Evolutionary conservation across 306 rosid species (phyloP), one percentile per base, ranked within the genome.

Genomic region (Prunus persica): DNA sequence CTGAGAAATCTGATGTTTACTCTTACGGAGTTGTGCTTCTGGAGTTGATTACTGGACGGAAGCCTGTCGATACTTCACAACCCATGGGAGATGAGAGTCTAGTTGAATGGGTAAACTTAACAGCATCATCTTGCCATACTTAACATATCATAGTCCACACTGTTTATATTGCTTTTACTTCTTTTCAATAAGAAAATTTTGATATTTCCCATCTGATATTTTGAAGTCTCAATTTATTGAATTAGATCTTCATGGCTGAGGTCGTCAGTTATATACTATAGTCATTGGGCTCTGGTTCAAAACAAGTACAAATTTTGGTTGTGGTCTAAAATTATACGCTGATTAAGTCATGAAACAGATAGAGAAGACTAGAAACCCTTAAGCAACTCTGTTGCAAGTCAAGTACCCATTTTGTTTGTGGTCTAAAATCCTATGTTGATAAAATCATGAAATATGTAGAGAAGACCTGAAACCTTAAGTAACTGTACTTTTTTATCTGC

Each of bases 1-100:
- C 95, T 8, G 97, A 92, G 79, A 90, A 89, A 81, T 90, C 96
- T 66, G 98, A 94, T 77, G 96, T 94, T 61, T 94, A 76, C 84
- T 92, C 97, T 71, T 94, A 68, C 75, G 98, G 98, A 73, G 98
- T 94, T 13, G 97, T 94, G 69, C 91, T 94, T 82, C 83, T 94
- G 78, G 98, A 94, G 86, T 91, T 94, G 63, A 90, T 94, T 76
- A 90, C 98, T 9, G 98, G 98, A 72, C 80, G 96, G 75, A 94
- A 89, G 84, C 91, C 98, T 30, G 93, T 94, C 65, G 98, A 94
- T 79, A 11, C 84, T 71, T 89, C 96, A 43, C 98, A 90, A 76
- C 91, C 98, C 10, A 32, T 90, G 83, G 97, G 91, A 82, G 95
- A 94, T 66, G 96, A 92, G 84, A 89, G 92, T 86, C 85, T 94